Conservation (phyloP, 1,284 basidiomycete species). For the Malassezia caprae region DNA sequence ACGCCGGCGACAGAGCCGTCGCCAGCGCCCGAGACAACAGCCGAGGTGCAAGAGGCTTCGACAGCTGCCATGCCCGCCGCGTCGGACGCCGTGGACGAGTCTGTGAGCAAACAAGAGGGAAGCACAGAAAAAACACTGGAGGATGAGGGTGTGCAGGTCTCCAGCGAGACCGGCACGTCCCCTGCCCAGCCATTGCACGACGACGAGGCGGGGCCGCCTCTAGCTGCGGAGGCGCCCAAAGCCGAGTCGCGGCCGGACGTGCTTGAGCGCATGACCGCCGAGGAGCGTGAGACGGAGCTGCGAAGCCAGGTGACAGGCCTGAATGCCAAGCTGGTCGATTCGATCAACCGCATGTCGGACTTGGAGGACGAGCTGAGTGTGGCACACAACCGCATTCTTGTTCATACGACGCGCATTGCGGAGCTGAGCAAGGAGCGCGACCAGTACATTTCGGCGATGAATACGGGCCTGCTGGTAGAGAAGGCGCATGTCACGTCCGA, state of each 20-base stretch:
- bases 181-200: neutral
- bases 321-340: constrained; percentile 80
- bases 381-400: constrained; percentile 61
- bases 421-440: constrained; percentile 54
- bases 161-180: neutral
- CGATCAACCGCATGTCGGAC: constrained; percentile 81
- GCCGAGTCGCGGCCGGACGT: neutral
- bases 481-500: constrained; percentile 76
- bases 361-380: constrained; percentile 81
- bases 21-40: neutral
- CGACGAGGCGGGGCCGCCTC: neutral
- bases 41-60: neutral
- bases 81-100: no score
- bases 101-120: no score
- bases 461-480: constrained; percentile 80
- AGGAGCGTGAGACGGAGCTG: constrained; percentile 70
- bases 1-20: neutral
- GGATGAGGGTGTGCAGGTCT: neutral
- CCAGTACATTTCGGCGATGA: constrained; percentile 49
- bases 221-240: neutral
- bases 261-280: constrained; percentile 49
- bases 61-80: neutral
- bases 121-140: no score
- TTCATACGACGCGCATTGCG: constrained; percentile 42
- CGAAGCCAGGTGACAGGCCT: constrained; percentile 79